phyloP scores from a whole-genome alignment of 148 eudicot species.

The Rheum nobile region DNA sequence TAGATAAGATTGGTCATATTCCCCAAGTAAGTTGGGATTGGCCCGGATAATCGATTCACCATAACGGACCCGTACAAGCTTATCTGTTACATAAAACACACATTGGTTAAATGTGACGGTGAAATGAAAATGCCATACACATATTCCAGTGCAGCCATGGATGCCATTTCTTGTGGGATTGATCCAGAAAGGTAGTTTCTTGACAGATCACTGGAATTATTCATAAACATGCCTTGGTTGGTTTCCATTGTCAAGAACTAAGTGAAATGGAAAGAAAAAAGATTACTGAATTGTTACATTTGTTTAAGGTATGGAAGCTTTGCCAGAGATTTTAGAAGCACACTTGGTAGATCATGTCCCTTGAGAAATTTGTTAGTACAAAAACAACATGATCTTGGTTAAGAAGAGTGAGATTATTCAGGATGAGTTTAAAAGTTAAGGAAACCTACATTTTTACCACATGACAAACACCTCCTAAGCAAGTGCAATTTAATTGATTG shows the following conservation, averaged over 20 bases:
- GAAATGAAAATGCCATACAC: conserved; percentile 14
- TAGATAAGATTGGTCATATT: conserved; percentile 14
- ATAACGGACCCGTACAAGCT: conserved; percentile 14
- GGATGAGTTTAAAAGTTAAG: not conserved
- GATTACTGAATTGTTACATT: not conserved
- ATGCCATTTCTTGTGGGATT: too few relatives aligned
- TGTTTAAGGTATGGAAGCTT: too few relatives aligned
- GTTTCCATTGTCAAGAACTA: too few relatives aligned
- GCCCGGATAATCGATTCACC: too few relatives aligned
- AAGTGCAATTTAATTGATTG: too few relatives aligned
- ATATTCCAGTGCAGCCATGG: conserved; percentile 18
- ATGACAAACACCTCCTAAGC: not conserved
- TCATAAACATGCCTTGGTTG: not conserved
- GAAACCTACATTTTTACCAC: not conserved
- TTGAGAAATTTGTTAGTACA: conserved; percentile 20
- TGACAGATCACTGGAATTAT: conserved; percentile 18
- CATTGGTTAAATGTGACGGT: not conserved
- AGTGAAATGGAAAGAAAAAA: too few relatives aligned
- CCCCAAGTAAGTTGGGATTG: conserved; percentile 19
- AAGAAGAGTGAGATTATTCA: not conserved
- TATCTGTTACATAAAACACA: not conserved
- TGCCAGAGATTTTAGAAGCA: conserved; percentile 20
- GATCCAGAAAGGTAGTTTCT: too few relatives aligned
- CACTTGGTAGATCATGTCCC: conserved; percentile 26
- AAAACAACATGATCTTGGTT: not conserved